Conservation (phyloP, 2,329 filamentous ascomycete species). For the Metarhizium rileyi region DNA sequence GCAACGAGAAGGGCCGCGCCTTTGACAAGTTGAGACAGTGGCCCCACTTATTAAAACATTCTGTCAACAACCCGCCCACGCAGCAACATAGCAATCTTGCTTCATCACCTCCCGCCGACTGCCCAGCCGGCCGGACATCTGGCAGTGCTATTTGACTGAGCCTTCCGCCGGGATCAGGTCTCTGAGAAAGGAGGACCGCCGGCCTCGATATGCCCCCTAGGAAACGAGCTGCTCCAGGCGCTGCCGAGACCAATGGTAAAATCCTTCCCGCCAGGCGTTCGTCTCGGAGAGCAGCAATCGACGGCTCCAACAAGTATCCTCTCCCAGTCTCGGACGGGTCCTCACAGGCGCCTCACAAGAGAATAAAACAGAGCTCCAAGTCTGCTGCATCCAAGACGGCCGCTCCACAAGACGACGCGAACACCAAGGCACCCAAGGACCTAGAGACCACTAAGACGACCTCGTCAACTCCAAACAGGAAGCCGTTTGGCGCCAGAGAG, state of each 20-base stretch:
- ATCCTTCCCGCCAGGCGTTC: constrained; percentile 18
- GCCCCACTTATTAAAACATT: too few species aligned
- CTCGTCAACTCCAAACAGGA: background rate
- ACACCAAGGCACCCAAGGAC: background rate
- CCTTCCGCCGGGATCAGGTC: background rate
- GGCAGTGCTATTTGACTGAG: background rate
- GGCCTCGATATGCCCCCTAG: background rate
- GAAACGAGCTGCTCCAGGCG: constrained; percentile 3
- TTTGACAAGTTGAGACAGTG: too few species aligned
- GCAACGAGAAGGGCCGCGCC: too few species aligned
- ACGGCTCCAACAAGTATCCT: background rate
- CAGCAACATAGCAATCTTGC: background rate
- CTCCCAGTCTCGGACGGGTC: background rate
- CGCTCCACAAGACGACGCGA: background rate
- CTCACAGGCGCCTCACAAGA: background rate
- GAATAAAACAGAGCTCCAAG: background rate
- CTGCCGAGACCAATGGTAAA: constrained; percentile 8
- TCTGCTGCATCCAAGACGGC: background rate
- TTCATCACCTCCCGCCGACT: background rate
- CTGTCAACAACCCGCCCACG: too few species aligned
- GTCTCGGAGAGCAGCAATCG: constrained; percentile 14
- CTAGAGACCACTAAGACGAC: background rate
- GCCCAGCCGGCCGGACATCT: background rate
- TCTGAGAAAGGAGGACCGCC: background rate
- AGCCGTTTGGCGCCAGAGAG: background rate